Conservation (phyloP, 225 moss, liverwort and hornwort genomes). For the Anthoceros angustus region DNA sequence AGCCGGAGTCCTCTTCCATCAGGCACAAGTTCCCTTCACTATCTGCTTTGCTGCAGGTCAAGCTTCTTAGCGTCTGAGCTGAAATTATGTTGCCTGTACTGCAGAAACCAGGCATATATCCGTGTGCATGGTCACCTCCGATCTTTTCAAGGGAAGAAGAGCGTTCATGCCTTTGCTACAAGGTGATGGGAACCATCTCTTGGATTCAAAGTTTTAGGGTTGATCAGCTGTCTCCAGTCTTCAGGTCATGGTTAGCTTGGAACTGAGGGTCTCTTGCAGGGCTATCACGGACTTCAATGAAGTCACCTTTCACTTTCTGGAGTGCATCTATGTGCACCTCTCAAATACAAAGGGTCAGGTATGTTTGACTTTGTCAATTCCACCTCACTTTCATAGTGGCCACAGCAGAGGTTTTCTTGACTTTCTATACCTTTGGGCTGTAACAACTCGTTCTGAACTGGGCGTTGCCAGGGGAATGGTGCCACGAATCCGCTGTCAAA, state of each 20-base stretch:
- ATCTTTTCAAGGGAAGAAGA: slow-evolving; percentile 85
- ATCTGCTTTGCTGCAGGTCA: background rate
- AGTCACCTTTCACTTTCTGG: slow-evolving; percentile 87
- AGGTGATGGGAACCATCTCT: slow-evolving; percentile 25
- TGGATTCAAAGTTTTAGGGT: background rate
- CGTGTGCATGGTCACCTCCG: slow-evolving; percentile 88
- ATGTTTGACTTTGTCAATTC: background rate
- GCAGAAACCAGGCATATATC: slow-evolving; percentile 53
- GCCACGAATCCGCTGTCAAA: no score
- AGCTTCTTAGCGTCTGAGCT: background rate
- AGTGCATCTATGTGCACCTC: slow-evolving; percentile 78
- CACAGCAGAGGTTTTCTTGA: background rate
- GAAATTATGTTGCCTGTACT: background rate
- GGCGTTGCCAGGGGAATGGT: no score
- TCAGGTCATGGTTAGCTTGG: background rate
- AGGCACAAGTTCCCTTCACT: background rate
- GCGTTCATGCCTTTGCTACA: slow-evolving; percentile 79
- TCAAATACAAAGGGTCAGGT: slow-evolving; percentile 46
- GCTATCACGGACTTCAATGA: slow-evolving; percentile 87
- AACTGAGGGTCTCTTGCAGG: slow-evolving; percentile 23
- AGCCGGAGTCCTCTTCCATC: background rate
- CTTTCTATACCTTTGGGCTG: background rate
- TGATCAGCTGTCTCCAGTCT: background rate
- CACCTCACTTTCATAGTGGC: background rate
- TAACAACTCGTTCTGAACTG: background rate